Evolutionary conservation across 2,329 filamentous ascomycete genomes (phyloP), one percentile per base, ranked within the genome.

Genomic region (Fusarium burgessii): DNA sequence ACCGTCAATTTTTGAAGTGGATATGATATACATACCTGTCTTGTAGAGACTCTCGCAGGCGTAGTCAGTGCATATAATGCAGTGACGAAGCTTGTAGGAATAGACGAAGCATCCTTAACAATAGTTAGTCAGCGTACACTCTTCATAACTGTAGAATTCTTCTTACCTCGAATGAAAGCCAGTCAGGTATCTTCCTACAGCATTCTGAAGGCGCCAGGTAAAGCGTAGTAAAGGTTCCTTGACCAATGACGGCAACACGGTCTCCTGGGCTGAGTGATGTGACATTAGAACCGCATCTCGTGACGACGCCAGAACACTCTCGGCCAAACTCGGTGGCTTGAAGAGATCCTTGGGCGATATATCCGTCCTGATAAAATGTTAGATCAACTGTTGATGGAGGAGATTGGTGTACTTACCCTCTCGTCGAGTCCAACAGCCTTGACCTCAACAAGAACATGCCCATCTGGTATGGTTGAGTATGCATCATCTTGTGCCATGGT

Each of bases 131-230:
- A 8, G 29, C 29, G 32, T 7, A 0, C 2, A 50, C 50, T 18
- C 43, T 58, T 9, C 11, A 23, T 2, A 35, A 38, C 5, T 29
- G 4, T 5, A 32, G 17, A 32, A 6, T 3, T 57, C n/a, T 36
- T 61, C 58, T 61, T 29, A 74, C 71, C 57, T 74, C 72, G 14
- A 74, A 74, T 29, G 72, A 71, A 15, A 74, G 61, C 70, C 63
- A 74, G 40, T 73, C 63, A 15, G 72, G 72, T 41, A 74, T 71
- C 52, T 64, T 74, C 2, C 42, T 64, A 17, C 72, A 74, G 12
- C 67, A 74, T 5, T 62, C 10, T 25, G 63, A 46, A 33, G 63
- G 67, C 15, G 72, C 58, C 15, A 74, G 15, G 52, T 74, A 74
- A 20, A 62, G 63, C 5, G 72, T 74, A 12, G 56, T 46, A 33